Evolutionary conservation across 2,329 filamentous ascomycete genomes (phyloP).

Genomic region (Periconia sp.): DNA sequence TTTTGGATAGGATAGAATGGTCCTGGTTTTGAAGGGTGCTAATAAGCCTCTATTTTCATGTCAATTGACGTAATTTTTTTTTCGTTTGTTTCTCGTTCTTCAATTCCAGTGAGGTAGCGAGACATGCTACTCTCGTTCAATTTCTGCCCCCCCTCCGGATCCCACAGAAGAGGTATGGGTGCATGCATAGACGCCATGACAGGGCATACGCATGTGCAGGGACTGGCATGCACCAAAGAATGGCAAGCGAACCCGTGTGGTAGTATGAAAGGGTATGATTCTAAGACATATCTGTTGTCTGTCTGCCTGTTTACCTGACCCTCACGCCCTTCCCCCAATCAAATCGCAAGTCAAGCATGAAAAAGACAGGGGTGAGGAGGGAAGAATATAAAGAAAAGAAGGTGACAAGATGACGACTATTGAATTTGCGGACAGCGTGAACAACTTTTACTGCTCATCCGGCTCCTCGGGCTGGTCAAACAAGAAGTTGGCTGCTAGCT

Average conservation of each 20-base stretch:
- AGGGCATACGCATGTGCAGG: neutral
- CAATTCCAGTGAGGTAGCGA: too few species aligned
- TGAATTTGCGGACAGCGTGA: too few species aligned
- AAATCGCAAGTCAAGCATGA: neutral
- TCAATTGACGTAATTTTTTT: too few species aligned
- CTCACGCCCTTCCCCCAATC: neutral
- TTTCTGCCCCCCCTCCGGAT: too few species aligned
- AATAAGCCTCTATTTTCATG: too few species aligned
- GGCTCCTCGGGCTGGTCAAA: slow-evolving; percentile 96
- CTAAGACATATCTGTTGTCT: neutral
- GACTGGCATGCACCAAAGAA: neutral
- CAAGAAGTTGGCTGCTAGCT: slow-evolving; percentile 94
- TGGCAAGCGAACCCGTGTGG: neutral
- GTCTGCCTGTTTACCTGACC: neutral
- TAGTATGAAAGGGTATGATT: neutral
- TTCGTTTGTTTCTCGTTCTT: too few species aligned
- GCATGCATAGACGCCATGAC: neutral
- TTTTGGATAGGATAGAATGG: too few species aligned
- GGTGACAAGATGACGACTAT: neutral
- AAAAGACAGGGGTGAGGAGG: neutral
- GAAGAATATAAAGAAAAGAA: neutral
- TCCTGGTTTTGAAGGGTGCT: too few species aligned
- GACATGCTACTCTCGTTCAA: too few species aligned
- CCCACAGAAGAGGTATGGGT: too few species aligned
- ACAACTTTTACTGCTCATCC: slow-evolving; percentile 48